These are phyloP conservation scores for Eucalyptus leucophloia DNA, from an alignment of 345 rosid species.

Conservation along the genomic window DNA sequence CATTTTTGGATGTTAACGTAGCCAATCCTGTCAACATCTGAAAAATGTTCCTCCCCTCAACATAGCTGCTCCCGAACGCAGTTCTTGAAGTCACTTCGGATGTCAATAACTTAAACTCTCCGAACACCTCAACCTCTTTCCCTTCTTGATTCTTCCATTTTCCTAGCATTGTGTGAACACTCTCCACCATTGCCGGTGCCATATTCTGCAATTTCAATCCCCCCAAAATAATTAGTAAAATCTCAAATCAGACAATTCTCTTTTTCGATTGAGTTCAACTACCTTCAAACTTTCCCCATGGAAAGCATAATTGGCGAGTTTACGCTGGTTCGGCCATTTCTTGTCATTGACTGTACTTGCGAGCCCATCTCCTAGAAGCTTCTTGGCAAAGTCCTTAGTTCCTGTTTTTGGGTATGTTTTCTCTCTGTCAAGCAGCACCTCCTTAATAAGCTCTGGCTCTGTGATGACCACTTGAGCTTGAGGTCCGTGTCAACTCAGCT, in stretches of 20 bases:
- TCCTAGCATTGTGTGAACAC: conserved; percentile 26
- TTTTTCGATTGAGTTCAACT: neutral
- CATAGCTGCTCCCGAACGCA: conserved; percentile 35
- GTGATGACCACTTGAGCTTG: neutral
- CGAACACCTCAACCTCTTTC: conserved; percentile 19
- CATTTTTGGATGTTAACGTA: neutral
- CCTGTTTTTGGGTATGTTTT: neutral
- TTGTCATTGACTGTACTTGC: conserved; percentile 1
- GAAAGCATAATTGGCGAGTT: conserved; percentile 35
- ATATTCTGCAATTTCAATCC: conserved; percentile 1
- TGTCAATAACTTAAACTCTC: conserved; percentile 29
- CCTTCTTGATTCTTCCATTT: conserved; percentile 19
- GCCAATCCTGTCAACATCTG: conserved; percentile 6
- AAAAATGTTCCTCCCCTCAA: conserved; percentile 28
- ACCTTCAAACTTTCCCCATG: conserved; percentile 33
- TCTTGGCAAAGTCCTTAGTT: neutral
- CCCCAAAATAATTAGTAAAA: neutral
- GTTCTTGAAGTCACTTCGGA: conserved; percentile 36
- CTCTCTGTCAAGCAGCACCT: conserved; percentile 3
- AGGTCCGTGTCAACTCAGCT: neutral
- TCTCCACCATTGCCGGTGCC: conserved; percentile 20
- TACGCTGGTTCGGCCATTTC: conserved; percentile 29
- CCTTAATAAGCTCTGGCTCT: neutral
- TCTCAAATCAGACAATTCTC: neutral
- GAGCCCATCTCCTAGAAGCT: conserved; percentile 28